phyloP scores from a whole-genome alignment of 2,329 filamentous ascomycete species.

The Lachnellula arida region DNA sequence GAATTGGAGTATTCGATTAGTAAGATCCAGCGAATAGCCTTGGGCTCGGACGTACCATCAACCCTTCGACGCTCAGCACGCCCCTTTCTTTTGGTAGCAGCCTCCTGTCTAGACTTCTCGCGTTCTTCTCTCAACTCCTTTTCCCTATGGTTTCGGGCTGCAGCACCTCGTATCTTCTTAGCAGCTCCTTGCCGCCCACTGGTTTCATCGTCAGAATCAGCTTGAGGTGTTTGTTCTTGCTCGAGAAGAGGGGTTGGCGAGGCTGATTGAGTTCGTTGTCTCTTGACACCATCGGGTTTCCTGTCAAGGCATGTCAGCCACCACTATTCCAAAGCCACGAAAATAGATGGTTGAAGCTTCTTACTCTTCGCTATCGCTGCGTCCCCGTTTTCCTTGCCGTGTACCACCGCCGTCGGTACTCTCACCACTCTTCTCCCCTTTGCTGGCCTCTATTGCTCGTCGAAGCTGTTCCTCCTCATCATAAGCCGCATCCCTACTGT shows the following conservation, averaged over 20 bases:
- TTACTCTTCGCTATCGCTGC: constrained; percentile 93
- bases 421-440: constrained; percentile 55
- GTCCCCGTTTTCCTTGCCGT: constrained; percentile 72
- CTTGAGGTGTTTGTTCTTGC: constrained; percentile 43
- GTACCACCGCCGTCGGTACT: constrained; percentile 46
- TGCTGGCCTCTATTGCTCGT: constrained; percentile 91
- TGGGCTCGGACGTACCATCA: constrained; percentile 56
- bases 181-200: constrained; percentile 44
- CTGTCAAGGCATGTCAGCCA: constrained; percentile 42
- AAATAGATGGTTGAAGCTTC: constrained; percentile 35
- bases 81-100: constrained; percentile 74
- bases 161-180: constrained; percentile 57
- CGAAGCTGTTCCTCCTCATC: constrained; percentile 89
- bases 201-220: constrained; percentile 70
- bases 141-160: constrained; percentile 55
- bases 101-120: constrained; percentile 69
- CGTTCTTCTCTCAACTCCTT: constrained; percentile 67
- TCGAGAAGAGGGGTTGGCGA: constrained; percentile 59
- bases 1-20: constrained; percentile 24
- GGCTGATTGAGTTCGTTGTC: constrained; percentile 76
- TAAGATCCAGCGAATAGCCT: constrained; percentile 29
- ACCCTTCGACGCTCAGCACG: constrained; percentile 74
- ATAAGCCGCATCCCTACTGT: constrained; percentile 90
- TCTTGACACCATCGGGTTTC: constrained; percentile 66
- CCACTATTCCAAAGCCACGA: not conserved